Conservation (phyloP, 176 grass and related monocot genomes). For the Poa pratensis region DNA sequence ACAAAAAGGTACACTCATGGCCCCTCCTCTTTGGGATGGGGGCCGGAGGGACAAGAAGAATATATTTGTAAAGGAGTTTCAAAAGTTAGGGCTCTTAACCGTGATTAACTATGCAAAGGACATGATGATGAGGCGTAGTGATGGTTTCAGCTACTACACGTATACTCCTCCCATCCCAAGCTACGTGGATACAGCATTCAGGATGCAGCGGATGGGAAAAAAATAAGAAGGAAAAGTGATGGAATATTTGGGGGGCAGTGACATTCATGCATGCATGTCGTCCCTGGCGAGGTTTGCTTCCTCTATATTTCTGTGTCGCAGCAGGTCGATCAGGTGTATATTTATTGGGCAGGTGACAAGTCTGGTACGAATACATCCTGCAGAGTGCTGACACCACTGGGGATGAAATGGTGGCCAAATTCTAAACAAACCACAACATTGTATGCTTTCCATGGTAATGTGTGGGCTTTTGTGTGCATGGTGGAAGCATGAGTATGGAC, state of each 20-base stretch:
- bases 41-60: constrained; percentile 48
- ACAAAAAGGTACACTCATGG: constrained; percentile 49
- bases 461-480: constrained; percentile 48
- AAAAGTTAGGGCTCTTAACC: constrained; percentile 36
- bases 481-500: constrained; percentile 45
- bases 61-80: constrained; percentile 52
- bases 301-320: constrained; percentile 34
- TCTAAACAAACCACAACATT: background rate
- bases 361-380: background rate
- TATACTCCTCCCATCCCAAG: background rate
- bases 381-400: constrained; percentile 31
- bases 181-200: background rate
- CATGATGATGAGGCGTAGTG: constrained; percentile 44
- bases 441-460: constrained; percentile 57
- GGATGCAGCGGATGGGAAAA: background rate
- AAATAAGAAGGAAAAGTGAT: background rate
- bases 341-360: constrained; percentile 29
- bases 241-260: constrained; percentile 61
- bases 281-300: constrained; percentile 21
- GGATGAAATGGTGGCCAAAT: constrained; percentile 20
- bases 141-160: too few species aligned
- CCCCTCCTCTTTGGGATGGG: constrained; percentile 1
- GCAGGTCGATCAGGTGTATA: background rate
- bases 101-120: constrained; percentile 49
- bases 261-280: constrained; percentile 48